phyloP scores from a whole-genome alignment of 2,329 filamentous ascomycete genomes.

The Aspergillus fumigatus region DNA sequence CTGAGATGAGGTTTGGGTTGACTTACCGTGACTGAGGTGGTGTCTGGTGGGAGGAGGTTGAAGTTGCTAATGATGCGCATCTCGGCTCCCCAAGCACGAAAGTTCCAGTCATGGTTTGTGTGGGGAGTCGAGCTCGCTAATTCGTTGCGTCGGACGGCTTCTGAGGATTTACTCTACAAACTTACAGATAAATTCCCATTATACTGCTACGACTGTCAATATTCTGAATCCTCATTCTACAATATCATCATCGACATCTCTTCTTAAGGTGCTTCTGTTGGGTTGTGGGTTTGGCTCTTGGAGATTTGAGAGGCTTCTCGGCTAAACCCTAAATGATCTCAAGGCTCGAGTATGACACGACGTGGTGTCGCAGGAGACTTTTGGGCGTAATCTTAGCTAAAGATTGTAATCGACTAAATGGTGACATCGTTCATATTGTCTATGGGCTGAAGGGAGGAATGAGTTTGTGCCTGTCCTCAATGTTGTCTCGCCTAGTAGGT shows the following conservation, averaged over 20 bases:
- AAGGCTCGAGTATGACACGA: neutral
- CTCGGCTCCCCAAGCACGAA: slow-evolving; percentile 2
- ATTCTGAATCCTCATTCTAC: neutral
- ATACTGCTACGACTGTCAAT: slow-evolving; percentile 1
- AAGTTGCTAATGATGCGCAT: slow-evolving; percentile 14
- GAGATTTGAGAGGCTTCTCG: slow-evolving; percentile 26
- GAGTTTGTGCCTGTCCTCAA: neutral
- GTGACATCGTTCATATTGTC: neutral
- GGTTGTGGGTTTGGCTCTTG: slow-evolving; percentile 12
- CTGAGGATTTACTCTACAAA: slow-evolving; percentile 1
- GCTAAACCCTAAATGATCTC: slow-evolving; percentile 35
- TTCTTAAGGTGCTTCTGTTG: neutral
- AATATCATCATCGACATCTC: neutral
- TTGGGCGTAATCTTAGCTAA: neutral
- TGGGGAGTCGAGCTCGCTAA: slow-evolving; percentile 23
- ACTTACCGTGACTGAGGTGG: slow-evolving; percentile 10
- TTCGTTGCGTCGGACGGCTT: slow-evolving; percentile 11
- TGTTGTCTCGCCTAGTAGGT: neutral
- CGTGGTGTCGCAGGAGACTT: neutral
- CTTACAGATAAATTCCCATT: neutral
- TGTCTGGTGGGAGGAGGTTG: slow-evolving; percentile 5
- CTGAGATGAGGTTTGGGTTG: slow-evolving; percentile 1
- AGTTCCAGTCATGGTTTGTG: slow-evolving; percentile 15
- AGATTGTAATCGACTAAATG: too few relatives aligned
- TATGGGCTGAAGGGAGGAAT: neutral